Percentiles rank a stretch among this genome's conserved stretches.
phyloP scores from a whole-genome alignment of 2,329 filamentous ascomycete species.

The Akanthomyces uredinophilus region DNA sequence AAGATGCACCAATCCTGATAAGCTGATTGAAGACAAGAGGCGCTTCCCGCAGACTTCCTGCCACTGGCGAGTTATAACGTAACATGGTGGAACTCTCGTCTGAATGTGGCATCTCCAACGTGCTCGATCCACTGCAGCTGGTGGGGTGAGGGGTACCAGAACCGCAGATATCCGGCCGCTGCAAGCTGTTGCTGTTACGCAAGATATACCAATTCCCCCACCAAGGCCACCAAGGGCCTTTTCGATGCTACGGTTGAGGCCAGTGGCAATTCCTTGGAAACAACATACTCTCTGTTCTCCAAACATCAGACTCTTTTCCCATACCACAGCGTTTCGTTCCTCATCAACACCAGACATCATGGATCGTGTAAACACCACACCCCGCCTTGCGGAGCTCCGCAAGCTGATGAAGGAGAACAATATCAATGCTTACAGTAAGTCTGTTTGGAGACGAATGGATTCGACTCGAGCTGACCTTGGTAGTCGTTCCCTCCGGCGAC shows the following conservation, averaged over 20 bases:
- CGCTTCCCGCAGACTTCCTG: no score
- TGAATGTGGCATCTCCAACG: conserved; percentile 5
- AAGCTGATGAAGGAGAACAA: conserved; percentile 81
- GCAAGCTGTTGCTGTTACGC: background rate
- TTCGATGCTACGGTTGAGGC: conserved; percentile 7
- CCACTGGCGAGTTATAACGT: background rate
- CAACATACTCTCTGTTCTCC: background rate
- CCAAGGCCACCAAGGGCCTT: conserved; percentile 3
- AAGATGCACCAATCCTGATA: no score
- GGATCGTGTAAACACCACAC: conserved; percentile 63
- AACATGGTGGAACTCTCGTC: background rate
- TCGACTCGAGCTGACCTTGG: conserved; percentile 15
- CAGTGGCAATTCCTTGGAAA: conserved; percentile 4
- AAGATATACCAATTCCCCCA: conserved; percentile 8
- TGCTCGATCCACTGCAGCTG: conserved; percentile 1
- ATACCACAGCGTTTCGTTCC: background rate
- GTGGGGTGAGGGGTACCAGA: conserved; percentile 13
- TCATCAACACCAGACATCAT: conserved; percentile 19
- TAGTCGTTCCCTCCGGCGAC: conserved; percentile 94
- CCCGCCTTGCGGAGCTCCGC: conserved; percentile 70
- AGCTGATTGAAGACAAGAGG: no score
- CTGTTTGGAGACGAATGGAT: background rate
- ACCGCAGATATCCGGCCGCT: conserved; percentile 4
- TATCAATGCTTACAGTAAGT: conserved; percentile 84
- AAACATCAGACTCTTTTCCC: background rate